Percentiles rank a stretch among this genome's conserved stretches.
Conservation (phyloP, 352 stramenopile species). For the Phytopythium montanum region DNA sequence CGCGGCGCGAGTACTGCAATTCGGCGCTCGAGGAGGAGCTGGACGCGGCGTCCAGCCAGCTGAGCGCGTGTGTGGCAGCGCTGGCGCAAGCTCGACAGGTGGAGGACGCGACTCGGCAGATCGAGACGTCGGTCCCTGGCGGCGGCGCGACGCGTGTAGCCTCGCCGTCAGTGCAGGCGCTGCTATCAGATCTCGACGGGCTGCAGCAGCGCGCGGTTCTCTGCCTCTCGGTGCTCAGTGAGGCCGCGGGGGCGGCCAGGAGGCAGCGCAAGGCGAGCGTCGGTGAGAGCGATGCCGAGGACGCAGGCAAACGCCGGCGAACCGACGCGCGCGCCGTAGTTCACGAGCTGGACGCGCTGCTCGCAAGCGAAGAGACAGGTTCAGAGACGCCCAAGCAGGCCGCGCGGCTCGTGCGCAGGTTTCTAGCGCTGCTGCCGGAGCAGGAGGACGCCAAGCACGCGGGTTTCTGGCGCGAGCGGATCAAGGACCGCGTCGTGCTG, state of each 20-base stretch:
- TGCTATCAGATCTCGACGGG: conserved; percentile 31
- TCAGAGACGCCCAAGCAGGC: no score
- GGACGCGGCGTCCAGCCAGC: conserved; percentile 9
- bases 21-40: conserved; percentile 28
- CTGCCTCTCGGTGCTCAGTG: conserved; percentile 8
- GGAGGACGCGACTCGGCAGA: conserved; percentile 26
- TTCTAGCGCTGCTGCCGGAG: conserved; percentile 1
- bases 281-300: background rate
- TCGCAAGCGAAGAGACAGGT: background rate
- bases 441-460: background rate
- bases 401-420: conserved; percentile 3
- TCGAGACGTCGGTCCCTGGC: conserved; percentile 11
- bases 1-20: conserved; percentile 31
- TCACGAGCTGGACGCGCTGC: conserved; percentile 8
- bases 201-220: conserved; percentile 19
- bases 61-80: conserved; percentile 19
- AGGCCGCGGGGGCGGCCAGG: conserved; percentile 7
- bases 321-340: conserved; percentile 7
- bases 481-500: conserved; percentile 2
- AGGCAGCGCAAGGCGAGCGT: background rate
- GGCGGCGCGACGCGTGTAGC: conserved; percentile 9
- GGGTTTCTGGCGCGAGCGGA: background rate
- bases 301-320: conserved; percentile 1
- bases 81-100: conserved; percentile 30
- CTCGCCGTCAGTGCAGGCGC: conserved; percentile 17